Evolutionary conservation across 768 basidiomycete species (phyloP).

Genomic region (Leccinum truebloodii): DNA sequence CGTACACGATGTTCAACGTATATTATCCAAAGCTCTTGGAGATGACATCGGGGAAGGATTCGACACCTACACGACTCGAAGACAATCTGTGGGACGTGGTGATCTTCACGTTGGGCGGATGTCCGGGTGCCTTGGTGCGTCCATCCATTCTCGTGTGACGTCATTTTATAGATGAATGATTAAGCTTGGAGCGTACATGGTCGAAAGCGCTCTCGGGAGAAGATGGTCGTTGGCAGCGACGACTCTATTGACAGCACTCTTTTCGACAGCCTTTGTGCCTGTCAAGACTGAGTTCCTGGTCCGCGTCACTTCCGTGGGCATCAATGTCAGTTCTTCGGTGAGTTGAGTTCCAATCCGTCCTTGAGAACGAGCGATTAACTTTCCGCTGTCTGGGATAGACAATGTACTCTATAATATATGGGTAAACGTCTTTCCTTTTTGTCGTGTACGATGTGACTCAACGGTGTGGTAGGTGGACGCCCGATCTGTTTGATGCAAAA

Average conservation of each 20-base stretch:
- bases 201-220: slow-evolving; percentile 68
- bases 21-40: slow-evolving; percentile 87
- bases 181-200: slow-evolving; percentile 86
- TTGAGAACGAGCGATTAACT: not conserved
- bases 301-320: slow-evolving; percentile 69
- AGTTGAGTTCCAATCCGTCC: slow-evolving; percentile 1
- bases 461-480: slow-evolving; percentile 58
- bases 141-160: not conserved
- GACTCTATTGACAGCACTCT: slow-evolving; percentile 74
- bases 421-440: slow-evolving; percentile 29
- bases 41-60: slow-evolving; percentile 31
- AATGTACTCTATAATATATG: slow-evolving; percentile 88
- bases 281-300: slow-evolving; percentile 59
- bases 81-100: slow-evolving; percentile 84
- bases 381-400: slow-evolving; percentile 39
- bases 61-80: slow-evolving; percentile 47
- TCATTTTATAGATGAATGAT: slow-evolving; percentile 1
- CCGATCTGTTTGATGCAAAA: slow-evolving; percentile 82
- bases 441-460: not conserved
- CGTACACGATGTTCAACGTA: slow-evolving; percentile 92
- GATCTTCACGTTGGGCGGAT: slow-evolving; percentile 81
- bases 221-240: slow-evolving; percentile 71
- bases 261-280: slow-evolving; percentile 68
- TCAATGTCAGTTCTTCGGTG: slow-evolving; percentile 71
- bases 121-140: slow-evolving; percentile 78